Evolutionary conservation across 352 stramenopile genomes (phyloP).

Genomic region (Globisporangium camurandrum): DNA sequence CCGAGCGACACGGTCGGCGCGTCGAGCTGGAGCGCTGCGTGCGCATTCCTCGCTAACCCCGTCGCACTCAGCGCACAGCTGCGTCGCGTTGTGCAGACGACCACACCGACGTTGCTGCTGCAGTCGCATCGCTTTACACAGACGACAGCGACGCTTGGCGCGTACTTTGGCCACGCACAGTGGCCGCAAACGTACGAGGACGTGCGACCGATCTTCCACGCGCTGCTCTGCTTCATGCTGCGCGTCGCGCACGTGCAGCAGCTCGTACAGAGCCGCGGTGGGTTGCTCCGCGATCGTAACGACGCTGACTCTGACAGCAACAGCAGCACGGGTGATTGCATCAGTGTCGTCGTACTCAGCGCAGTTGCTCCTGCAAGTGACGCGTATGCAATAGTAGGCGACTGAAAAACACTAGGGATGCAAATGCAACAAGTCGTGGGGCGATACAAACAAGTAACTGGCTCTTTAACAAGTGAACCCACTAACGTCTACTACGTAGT

Average conservation of each 20-base stretch:
- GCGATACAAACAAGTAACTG: no score
- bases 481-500: no score
- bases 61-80: constrained; percentile 18
- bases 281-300: constrained; percentile 11
- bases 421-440: no score
- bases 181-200: constrained; percentile 24
- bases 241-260: constrained; percentile 26
- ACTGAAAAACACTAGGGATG: no score
- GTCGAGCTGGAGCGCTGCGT: constrained; percentile 45
- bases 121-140: neutral
- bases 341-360: constrained; percentile 3
- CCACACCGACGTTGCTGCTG: constrained; percentile 7
- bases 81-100: no score
- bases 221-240: constrained; percentile 30
- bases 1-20: constrained; percentile 43
- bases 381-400: no score
- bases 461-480: no score
- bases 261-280: constrained; percentile 18
- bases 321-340: neutral
- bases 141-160: constrained; percentile 18
- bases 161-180: constrained; percentile 27
- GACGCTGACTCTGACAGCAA: no score
- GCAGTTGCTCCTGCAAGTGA: no score
- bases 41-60: constrained; percentile 29
- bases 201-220: constrained; percentile 20